Conservation (phyloP, 2,329 filamentous ascomycete species). For the Curvularia sp. region DNA sequence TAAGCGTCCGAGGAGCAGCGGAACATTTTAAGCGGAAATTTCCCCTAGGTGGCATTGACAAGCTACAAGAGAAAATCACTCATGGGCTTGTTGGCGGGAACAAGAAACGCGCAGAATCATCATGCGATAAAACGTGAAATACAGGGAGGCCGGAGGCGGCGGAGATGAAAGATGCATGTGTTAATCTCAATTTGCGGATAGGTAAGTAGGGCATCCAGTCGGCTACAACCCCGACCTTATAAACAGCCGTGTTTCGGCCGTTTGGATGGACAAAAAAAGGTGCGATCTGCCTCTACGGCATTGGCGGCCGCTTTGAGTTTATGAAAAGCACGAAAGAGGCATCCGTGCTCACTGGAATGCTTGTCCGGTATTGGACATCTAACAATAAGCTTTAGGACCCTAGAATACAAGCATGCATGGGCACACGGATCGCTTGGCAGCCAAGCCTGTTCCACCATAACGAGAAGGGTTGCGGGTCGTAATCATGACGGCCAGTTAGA, state of each 20-base stretch:
- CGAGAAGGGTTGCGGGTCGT: background rate
- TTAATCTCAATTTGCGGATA: background rate
- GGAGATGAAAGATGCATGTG: background rate
- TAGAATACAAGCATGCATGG: background rate
- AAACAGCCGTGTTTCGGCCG: background rate
- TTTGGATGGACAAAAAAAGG: background rate
- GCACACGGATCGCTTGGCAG: background rate
- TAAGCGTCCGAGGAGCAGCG: conserved; percentile 4
- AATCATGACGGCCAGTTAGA: conserved; percentile 24
- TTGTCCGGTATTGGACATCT: background rate
- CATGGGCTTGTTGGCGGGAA: background rate
- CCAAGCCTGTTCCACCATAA: background rate
- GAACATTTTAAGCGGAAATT: background rate
- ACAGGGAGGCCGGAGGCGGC: background rate
- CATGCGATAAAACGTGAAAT: background rate
- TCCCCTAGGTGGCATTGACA: background rate
- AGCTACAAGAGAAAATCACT: background rate
- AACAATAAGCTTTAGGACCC: background rate
- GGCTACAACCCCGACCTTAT: background rate
- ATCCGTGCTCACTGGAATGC: background rate
- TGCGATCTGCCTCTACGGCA: background rate
- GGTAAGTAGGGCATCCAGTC: background rate
- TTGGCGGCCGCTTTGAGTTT: background rate
- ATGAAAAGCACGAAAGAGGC: background rate
- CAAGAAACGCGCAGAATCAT: background rate